Evolutionary conservation across 2,329 filamentous ascomycete genomes (phyloP), one percentile per base, ranked within the genome.

Genomic region (Dissoconium aciculare): DNA sequence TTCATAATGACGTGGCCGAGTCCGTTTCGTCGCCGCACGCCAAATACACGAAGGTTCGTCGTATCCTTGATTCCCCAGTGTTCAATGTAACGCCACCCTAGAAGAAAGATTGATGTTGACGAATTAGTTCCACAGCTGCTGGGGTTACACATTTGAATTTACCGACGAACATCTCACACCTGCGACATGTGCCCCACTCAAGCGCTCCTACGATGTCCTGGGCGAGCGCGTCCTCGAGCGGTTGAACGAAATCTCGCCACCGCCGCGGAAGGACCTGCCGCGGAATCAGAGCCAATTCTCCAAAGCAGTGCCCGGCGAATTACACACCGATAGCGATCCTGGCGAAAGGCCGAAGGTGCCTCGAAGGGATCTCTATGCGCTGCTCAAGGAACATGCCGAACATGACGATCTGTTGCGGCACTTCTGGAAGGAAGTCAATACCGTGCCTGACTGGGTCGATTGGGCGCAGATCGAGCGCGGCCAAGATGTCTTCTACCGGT

Each of bases 401-500:
- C 8, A 23, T n/a, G 68, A 85, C 42, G 57, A 66, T 14, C 65
- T 68, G 23, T 56, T 74, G 13, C 45, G 51, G 5, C 43, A 65
- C 32, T 56, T 87, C 5, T 85, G 78, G 79, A 50, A 55, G 0
- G 63, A 83, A 46, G 62, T 78, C 33, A 75, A 71, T 34, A 72
- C 66, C 0, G 55, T 82, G 3, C 80, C 79, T 0, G 60, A 67
- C 1, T 85, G 78, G 78, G 79, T 85, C 2, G 71, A 84, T 49
- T 85, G 78, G 78, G 66, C 67, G 2, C 77, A 83, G 47, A 75
- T 87, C 33, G 61, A 66, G 36, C 63, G 79, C 45, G 80, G 79
- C 0, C 79, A 87, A 49, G 69, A 78, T 42, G 69, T 83, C 1
- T 82, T 84, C 46, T 84, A 81, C 51, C 69, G 79, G 19, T 85